Base-by-base conservation (phyloP, 345 rosid genomes). In the Sisymbrium irio region DNA sequence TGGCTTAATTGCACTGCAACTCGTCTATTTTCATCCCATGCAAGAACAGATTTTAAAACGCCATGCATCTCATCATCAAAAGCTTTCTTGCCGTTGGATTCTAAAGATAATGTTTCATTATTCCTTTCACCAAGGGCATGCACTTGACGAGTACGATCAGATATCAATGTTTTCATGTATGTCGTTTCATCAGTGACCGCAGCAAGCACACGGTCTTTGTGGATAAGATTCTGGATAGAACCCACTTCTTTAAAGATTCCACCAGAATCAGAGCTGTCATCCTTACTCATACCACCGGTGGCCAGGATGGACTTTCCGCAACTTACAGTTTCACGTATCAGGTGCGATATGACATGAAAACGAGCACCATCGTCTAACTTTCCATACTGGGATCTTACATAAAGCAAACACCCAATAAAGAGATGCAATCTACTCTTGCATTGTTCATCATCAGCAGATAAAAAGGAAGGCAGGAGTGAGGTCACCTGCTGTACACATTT, bases 361-460 rank as follows among this genome's bases (percentile, higher is more conserved):
- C 98, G 89, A 78, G 94, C 88, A 70, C 98, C 98, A 51, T 88
- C 95, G 73, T 93, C 94, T 64, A 89, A 78, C 74, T 67, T 77
- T 73, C 92, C 94, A 79, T 83, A 93, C 73, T 85, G 87, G 58
- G 93, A 86, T 82, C 94, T 86, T 53, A 93, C 81, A 45, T 84
- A 79, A 76, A 93, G 94, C 82, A 93, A 85, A 76, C 84, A 85
- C 90, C 98, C 86, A 82, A 94, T 86, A 79, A 91, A 88, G 79
- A 91, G 85, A 80, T 91, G 98, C 85, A 94, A 79, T 66, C 94
- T 84, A 62, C 84, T 83, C 86, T 89, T 94, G 85, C 91, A 88
- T 77, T 86, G 96, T 78, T 94, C 98, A 82, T 94, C 98, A 58
- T 94, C 98, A 18, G 83, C 76, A 63, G 81, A 81, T 73, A 94